Base-by-base conservation (phyloP, 2,329 filamentous ascomycete genomes). In the Colletotrichum aenigma region DNA sequence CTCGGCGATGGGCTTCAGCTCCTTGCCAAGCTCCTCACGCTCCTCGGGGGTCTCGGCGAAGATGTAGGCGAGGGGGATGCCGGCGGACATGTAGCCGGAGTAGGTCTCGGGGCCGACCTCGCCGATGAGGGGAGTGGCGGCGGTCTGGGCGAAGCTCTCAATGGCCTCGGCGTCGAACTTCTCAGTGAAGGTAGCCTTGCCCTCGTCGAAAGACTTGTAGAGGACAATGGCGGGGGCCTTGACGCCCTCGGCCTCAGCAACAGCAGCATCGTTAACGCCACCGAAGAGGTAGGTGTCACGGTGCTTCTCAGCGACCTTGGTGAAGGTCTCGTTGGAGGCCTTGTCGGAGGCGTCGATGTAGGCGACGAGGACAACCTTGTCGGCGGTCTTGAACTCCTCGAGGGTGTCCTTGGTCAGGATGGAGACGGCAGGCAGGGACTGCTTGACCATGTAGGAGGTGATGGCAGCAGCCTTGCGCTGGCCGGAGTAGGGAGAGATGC, bases 91-190 rank as follows among this genome's bases (percentile, higher is more conserved):
- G 91, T 99, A 99, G 83, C 91, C 92, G 77, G 94, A 91, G 89
- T 99, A 99, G 79, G 97, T 99, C 87, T 98, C 97, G 77, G 97
- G 97, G 81, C 96, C 96, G 81, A 99, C 94, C 89, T 98, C 97
- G 78, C 97, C 97, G 79, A 99, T 93, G 82, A 99, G 90, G 78
- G 97, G 97, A 76, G 94, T 98, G 80, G 96, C 93, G 76, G 96
- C 89, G 65, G 92, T 93, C 90, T 96, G 96, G 85, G 94, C 92
- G 87, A 98, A 99, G 79, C 90, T 90, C 83, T 93, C 91, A 82
- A 99, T 95, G 68, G 92, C 91, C 77, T 96, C 95, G 76, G 90
- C 91, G 56, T 95, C 94, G 82, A 98, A 96, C 85, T 95, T 93
- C 80, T 95, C 94, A 24, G 91, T 89, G 89, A 94, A 98, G 81